Evolutionary conservation across 305 asterid species (phyloP).

Genomic region (Ajuga reptans): DNA sequence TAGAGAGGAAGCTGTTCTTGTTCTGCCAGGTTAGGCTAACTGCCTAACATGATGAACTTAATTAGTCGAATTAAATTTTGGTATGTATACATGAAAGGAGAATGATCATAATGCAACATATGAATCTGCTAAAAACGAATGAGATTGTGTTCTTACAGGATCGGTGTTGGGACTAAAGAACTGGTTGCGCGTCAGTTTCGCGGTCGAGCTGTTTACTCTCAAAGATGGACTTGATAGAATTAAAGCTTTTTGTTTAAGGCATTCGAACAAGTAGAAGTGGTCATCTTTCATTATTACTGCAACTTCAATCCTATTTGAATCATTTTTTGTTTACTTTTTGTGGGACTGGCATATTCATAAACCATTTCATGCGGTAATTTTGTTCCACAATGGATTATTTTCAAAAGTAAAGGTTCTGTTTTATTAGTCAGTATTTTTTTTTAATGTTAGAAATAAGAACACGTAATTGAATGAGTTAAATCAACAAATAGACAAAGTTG

Average conservation of each 20-base stretch:
- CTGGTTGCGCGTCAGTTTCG: constrained; percentile 53
- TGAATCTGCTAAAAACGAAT: background rate
- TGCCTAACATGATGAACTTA: background rate
- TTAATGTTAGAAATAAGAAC: too few species aligned
- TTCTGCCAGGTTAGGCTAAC: constrained; percentile 48
- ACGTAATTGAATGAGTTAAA: too few species aligned
- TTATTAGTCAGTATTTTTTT: too few species aligned
- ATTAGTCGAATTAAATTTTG: too few species aligned
- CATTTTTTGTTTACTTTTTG: background rate
- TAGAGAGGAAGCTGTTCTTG: constrained; percentile 51
- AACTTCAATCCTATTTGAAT: background rate
- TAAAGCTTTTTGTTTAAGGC: constrained; percentile 45
- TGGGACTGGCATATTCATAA: too few species aligned
- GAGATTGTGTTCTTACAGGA: constrained; percentile 25
- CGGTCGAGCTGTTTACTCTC: constrained; percentile 39
- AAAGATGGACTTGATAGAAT: constrained; percentile 49
- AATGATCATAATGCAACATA: background rate
- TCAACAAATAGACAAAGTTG: too few species aligned
- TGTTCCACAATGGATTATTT: too few species aligned
- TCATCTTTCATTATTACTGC: background rate
- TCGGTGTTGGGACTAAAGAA: constrained; percentile 45
- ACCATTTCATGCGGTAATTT: too few species aligned
- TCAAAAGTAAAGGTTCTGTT: too few species aligned
- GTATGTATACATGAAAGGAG: background rate
- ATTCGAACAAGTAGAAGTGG: constrained; percentile 23